Evolutionary conservation across 768 basidiomycete genomes (phyloP), one percentile per base, ranked within the genome.

Genomic region (Hericium coralloides): DNA sequence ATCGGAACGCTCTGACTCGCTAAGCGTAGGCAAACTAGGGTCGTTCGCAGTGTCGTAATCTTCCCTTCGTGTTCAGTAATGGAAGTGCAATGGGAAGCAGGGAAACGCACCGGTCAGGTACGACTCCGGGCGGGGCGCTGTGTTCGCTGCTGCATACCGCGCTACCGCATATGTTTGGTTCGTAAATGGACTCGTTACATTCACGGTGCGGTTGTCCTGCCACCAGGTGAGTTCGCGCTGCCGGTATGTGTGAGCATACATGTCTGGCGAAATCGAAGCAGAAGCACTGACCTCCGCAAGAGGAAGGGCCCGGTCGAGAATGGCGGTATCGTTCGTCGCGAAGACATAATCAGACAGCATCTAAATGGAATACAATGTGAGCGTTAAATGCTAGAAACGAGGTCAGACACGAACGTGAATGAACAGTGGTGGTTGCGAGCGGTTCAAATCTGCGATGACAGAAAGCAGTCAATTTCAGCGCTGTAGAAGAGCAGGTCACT

Each of bases 351-450:
- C 80, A n/a, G 80, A 76, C 25, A 98, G 74, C 93, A 98, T 97
- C 87, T 93, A 62, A 47, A 20, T 31, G 2, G 31, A 31, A 31
- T 2, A 31, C 8, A 2, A 31, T 9, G 31, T 31, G 31, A 31
- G 8, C 2, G 31, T 8, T 31, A 9, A 31, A 31, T 31, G 10
- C 31, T 31, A 9, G 31, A 9, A 31, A 31, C 31, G 17, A 49
- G 50, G 43, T 5, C 1, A 48, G 15, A 12, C 4, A 65, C 77
- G 55, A 57, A 87, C 89, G 64, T 85, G 85, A 55, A 89, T 82
- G 72, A 95, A 95, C 31, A 95, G 66, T 4, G 94, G 94, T 14
- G 93, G 93, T 65, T 95, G 92, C n/a, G 92, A 95, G 57, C 95
- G 82, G 64, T 95, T 79, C 60, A 95, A 69, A 70, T 95, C 87